These are phyloP conservation scores for Pichia sp. DNA, from an alignment of 1,139 yeast genomes.

Conservation along the genomic window DNA sequence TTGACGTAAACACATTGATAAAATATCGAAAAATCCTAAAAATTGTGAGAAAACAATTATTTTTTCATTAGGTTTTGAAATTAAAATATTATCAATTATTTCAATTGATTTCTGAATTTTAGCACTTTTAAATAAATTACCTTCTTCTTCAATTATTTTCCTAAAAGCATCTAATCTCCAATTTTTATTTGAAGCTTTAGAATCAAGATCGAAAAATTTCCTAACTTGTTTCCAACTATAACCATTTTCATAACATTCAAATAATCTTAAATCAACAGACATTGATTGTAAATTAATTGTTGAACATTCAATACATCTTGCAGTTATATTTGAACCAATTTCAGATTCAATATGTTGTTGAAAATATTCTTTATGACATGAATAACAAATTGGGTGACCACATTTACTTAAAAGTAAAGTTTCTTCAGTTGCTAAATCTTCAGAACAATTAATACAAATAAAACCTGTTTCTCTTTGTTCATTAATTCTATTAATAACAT, in stretches of 20 bases:
- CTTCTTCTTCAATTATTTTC: slow-evolving; percentile 31
- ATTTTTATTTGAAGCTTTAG: slow-evolving; percentile 17
- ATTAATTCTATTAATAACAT: slow-evolving; percentile 18
- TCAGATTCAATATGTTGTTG: slow-evolving; percentile 34
- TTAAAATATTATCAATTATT: slow-evolving; percentile 37
- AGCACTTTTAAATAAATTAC: slow-evolving; percentile 36
- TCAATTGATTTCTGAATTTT: slow-evolving; percentile 47
- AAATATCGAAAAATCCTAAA: slow-evolving; percentile 65
- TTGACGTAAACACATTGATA: slow-evolving; percentile 49
- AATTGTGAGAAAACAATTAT: slow-evolving; percentile 80
- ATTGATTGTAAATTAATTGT: slow-evolving; percentile 32
- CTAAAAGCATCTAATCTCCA: slow-evolving; percentile 26
- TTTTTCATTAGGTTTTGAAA: slow-evolving; percentile 47
- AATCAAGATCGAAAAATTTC: slow-evolving; percentile 16
- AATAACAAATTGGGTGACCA: slow-evolving; percentile 63
- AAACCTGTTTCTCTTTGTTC: slow-evolving; percentile 29
- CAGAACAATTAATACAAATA: slow-evolving; percentile 65
- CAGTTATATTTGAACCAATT: slow-evolving; percentile 32
- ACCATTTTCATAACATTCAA: slow-evolving; percentile 38
- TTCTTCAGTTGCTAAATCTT: slow-evolving; percentile 43
- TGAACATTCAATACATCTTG: slow-evolving; percentile 38
- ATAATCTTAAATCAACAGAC: slow-evolving; percentile 44
- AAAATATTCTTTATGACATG: slow-evolving; percentile 50
- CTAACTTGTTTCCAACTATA: slow-evolving; percentile 21
- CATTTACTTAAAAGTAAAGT: slow-evolving; percentile 48